Conservation (phyloP, 768 basidiomycete genomes). For the Leccinum variicolor region DNA sequence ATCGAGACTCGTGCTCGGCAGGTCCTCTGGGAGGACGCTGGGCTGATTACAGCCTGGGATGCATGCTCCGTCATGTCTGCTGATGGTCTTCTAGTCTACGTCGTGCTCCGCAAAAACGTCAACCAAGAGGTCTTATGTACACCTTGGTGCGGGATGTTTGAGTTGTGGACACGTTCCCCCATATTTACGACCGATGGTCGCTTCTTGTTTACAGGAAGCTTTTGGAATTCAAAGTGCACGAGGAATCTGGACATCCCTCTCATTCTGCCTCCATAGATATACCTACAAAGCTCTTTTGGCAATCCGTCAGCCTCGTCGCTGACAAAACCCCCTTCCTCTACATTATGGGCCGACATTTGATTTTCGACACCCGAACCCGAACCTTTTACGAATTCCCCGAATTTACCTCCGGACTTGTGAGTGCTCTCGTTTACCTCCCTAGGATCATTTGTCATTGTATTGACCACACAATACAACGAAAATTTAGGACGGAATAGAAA, state of each 20-base stretch:
- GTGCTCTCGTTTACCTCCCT: not conserved
- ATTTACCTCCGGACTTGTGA: not conserved
- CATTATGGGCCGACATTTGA: not conserved
- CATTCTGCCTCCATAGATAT: not conserved
- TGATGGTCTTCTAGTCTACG: not conserved
- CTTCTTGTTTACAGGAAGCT: not conserved
- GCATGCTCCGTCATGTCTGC: not conserved
- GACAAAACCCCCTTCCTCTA: not conserved
- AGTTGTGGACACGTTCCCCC: not conserved
- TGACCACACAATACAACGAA: not conserved
- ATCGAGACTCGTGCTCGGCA: constrained; percentile 1
- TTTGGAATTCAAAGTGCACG: constrained; percentile 1
- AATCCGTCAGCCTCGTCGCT: not conserved
- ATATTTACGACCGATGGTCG: not conserved
- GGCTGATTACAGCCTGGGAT: not conserved
- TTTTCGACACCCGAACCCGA: constrained; percentile 1
- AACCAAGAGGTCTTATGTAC: not conserved
- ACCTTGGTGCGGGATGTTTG: not conserved
- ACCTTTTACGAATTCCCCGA: not conserved
- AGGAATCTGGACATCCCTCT: not conserved
- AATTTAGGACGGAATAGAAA: not conserved
- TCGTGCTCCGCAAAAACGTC: not conserved
- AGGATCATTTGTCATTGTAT: not conserved
- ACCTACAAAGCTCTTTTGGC: not conserved
- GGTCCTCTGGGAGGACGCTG: constrained; percentile 1